Evolutionary conservation across 129 eudicot genomes (phyloP).

Genomic region (Daucus carota): DH1_v3.0 NC_030386.2:39709501-39710000

Average conservation of each 20-base stretch:
- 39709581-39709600: background rate
- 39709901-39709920: constrained; percentile 12
- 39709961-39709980: background rate
- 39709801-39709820: background rate
- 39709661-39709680: background rate
- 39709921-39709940: constrained; percentile 1
- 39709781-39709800: background rate
- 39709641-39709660: background rate
- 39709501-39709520: no score
- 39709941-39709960: background rate
- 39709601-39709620: constrained; percentile 1
- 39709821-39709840: background rate
- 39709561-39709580: background rate
- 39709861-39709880: background rate
- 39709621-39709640: background rate
- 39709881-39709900: constrained; percentile 18
- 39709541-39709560: no score
- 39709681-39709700: background rate
- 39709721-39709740: constrained; percentile 1
- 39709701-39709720: background rate
- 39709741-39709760: background rate
- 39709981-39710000: no score
- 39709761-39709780: background rate
- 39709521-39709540: no score
- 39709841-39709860: background rate